Base-by-base conservation (phyloP, 345 rosid species). In the Salix arbutifolia region DNA sequence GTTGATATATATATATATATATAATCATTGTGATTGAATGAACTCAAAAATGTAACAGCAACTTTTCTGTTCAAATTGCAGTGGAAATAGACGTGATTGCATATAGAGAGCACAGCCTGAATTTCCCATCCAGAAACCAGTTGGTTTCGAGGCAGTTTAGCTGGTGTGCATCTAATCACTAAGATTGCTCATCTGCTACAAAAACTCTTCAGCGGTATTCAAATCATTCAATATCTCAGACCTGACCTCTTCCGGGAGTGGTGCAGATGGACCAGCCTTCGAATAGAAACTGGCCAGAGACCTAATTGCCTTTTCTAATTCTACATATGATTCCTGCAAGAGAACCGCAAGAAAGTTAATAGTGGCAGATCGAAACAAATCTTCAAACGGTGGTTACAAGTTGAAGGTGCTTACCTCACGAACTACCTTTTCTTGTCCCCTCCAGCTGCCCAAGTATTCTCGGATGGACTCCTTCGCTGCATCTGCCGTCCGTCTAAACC, bases 381-480 rank as follows among this genome's bases (percentile, higher is more conserved):
- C 23, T 28, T n/a, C 23, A 16, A 38, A 42, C 12, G n/a, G 6
- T 26, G 31, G 8, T 12, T 18, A 44, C 52, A 25, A 65, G 21
- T 64, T 69, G 68, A 40, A 58, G 58, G 50, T 19, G 17, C 33
- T 16, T 79, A 92, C 97, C 88, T 93, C 91, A 31, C 60, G 71
- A 26, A 82, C 85, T 40, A 95, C 88, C 14, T 62, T 71, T 66
- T 82, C 76, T 67, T 88, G 92, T 26, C 97, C 99, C 81, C 84
- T 89, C 99, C 99, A 96, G 72, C 80, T 89, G 61, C 90, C 82
- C 84, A 96, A 78, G 76, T 91, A 93, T 10, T 93, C 92, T 75
- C 93, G 87, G 73, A 93, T 96, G 0, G 97, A 93, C 80, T 89
- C 97, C 80, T 93, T 93, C 6, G 98, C 99, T 1, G 99, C 89